Evolutionary conservation across 176 grass and related monocot genomes (phyloP), one percentile per base, ranked within the genome.

Genomic region (Ensete glaucum): DNA sequence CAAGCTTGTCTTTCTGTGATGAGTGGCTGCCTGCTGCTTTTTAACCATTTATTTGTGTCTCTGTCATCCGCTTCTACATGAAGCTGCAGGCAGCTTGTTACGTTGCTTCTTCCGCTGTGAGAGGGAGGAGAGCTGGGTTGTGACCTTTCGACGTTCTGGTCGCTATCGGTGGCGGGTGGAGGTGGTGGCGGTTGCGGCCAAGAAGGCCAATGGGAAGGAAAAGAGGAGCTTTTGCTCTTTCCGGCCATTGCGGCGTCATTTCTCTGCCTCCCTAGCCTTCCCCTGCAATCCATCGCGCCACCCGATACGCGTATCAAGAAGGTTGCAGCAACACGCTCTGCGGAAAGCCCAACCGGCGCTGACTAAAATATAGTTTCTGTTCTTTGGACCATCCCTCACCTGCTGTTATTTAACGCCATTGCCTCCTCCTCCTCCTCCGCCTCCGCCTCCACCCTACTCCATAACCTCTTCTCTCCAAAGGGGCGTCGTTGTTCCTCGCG

Each of bases 161-260:
- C 90, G 84, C 87, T 87, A 76, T 97, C 90, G 23, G 79, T 74
- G 81, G 85, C 81, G 60, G 93, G 87, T 93, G 87, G 52, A 75
- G 77, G 81, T 88, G 90, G 87, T 87, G 87, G 87, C 81, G 80
- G 87, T 87, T 88, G 85, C 85, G 93, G 87, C 73, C 84, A 92
- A 89, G 89, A 88, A 77, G 71, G 78, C 90, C 78, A 89, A 91
- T 53, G 73, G 74, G 63, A 52, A 74, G 73, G 34, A 43, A 43
- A 43, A 43, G 34, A 43, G 34, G 34, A 11, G 63, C 21, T 65
- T 23, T 73, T 86, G 83, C 80, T 64, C 76, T 89, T 66, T 96
- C 85, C 52, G 67, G 83, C 81, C 87, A 78, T 82, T 79, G 56
- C 85, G 81, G 82, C 83, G 77, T 80, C 83, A 87, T 84, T 82